A percentile compares a stretch with the other conserved stretches of the same genome.
Evolutionary conservation across 257 asterid genomes (phyloP).

Genomic region (Capsicum chinense): DNA sequence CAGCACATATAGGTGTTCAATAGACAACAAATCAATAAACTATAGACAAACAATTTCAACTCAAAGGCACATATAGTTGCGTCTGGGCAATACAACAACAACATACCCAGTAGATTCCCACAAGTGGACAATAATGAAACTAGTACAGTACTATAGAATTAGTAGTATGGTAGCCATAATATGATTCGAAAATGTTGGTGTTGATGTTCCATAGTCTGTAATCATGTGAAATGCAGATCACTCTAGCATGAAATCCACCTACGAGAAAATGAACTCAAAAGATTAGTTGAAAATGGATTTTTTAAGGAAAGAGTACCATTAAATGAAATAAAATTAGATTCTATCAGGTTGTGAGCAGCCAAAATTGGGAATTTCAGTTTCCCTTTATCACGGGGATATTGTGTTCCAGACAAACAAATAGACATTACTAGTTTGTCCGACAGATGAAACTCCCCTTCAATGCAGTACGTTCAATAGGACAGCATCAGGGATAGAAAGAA

Average conservation of each 20-base stretch:
- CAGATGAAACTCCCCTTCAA: background rate
- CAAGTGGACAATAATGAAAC: background rate
- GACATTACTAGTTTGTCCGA: background rate
- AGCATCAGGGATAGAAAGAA: background rate
- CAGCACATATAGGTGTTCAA: background rate
- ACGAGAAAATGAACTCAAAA: background rate
- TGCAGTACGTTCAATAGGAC: background rate
- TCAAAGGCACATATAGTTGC: background rate
- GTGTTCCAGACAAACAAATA: slow-evolving; percentile 18
- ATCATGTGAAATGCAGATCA: slow-evolving; percentile 18
- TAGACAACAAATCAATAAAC: background rate
- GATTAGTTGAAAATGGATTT: background rate
- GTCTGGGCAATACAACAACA: background rate
- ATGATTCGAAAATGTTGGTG: background rate
- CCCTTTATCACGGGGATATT: background rate
- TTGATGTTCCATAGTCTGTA: background rate
- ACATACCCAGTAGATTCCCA: too few species aligned
- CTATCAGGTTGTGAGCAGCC: background rate
- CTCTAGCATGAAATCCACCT: slow-evolving; percentile 29
- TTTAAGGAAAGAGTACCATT: background rate
- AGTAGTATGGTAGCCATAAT: background rate
- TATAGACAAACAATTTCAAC: background rate
- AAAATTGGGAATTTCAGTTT: background rate
- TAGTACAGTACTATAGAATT: background rate
- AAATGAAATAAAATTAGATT: background rate